Evolutionary conservation across 2,329 filamentous ascomycete species (phyloP), one percentile per base, ranked within the genome.

Genomic region (Botrytis fragariae): DNA sequence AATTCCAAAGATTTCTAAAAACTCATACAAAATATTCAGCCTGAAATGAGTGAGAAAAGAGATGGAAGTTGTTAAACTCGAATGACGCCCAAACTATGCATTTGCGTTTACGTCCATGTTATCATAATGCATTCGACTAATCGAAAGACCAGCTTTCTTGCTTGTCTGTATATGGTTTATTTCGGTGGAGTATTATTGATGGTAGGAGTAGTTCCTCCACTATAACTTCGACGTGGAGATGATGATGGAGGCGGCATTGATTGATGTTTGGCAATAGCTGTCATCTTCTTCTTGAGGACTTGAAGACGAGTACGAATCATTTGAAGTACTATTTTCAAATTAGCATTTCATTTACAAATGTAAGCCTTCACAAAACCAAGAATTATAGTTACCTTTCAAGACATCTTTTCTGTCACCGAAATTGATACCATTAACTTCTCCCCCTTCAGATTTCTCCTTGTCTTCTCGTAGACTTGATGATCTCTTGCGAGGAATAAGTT

Each of bases 331-430:
- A 90, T 20, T 57, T 54, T 51, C 1, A 10, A 7, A n/a, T 68
- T 37, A 68, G 65, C 39, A 37, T 39, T 62, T 5, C 20, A 20
- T 29, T 35, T 69, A 77, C 83, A 78, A 42, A 32, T 48, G 18
- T 51, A 16, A 42, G 29, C 8, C 32, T 57, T 57, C 51, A 59
- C n/a, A 8, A 45, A 32, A 7, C 44, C 22, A 32, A 25, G 20
- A 32, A n/a, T 20, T 37, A 22, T 45, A 20, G 89, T 84, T 86
- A 94, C 92, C 89, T 82, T 91, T 93, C 77, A 91, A 85, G 71
- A 95, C 90, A 71, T 90, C 88, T 78, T 91, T 88, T 79, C 92
- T 88, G 81, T 95, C 92, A 76, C 94, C 92, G 73, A 85, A 85
- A 81, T 93, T 90, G 77, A 88, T 82, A 16, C 86, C 86, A 77